Percentiles rank a stretch among this genome's conserved stretches.
These are phyloP conservation scores for Nyctanthes arbortristis DNA, from an alignment of 257 asterid species.

Conservation along the genomic window DNA sequence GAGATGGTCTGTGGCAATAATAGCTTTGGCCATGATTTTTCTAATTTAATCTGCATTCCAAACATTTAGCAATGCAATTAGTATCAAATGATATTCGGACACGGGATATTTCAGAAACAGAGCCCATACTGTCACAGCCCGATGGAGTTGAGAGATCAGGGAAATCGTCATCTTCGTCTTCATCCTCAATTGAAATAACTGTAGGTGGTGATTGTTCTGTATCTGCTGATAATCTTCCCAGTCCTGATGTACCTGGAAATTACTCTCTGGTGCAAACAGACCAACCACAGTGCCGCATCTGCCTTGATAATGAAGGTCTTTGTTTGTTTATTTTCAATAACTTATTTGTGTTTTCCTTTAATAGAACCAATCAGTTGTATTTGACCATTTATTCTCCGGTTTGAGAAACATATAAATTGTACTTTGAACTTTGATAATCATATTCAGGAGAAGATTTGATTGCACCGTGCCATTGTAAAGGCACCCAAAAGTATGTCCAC, in stretches of 20 bases:
- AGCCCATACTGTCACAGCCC: conserved; percentile 75
- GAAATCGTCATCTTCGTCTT: conserved; percentile 41
- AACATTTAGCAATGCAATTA: conserved; percentile 65
- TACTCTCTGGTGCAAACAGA: conserved; percentile 59
- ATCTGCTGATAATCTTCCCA: conserved; percentile 40
- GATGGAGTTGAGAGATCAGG: conserved; percentile 43
- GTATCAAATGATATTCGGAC: conserved; percentile 64
- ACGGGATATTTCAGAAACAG: conserved; percentile 80
- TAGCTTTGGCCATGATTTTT: conserved; percentile 37
- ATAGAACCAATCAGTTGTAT: not conserved
- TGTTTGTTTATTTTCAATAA: too few species aligned
- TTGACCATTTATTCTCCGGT: not conserved
- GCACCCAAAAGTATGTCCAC: conserved; percentile 97
- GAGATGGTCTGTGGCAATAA: conserved; percentile 39
- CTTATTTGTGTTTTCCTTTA: conserved; percentile 1
- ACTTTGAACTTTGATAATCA: conserved; percentile 19
- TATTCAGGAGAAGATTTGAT: conserved; percentile 88
- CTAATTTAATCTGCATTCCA: conserved; percentile 40
- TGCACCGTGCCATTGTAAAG: conserved; percentile 99
- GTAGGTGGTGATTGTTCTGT: conserved; percentile 58
- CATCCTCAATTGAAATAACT: conserved; percentile 77
- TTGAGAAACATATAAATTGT: not conserved
- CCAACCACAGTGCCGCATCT: conserved; percentile 93
- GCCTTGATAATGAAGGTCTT: conserved; percentile 90
- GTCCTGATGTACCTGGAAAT: conserved; percentile 51